Conservation (phyloP, 768 basidiomycete genomes). For the Tylopilus sp. region DNA sequence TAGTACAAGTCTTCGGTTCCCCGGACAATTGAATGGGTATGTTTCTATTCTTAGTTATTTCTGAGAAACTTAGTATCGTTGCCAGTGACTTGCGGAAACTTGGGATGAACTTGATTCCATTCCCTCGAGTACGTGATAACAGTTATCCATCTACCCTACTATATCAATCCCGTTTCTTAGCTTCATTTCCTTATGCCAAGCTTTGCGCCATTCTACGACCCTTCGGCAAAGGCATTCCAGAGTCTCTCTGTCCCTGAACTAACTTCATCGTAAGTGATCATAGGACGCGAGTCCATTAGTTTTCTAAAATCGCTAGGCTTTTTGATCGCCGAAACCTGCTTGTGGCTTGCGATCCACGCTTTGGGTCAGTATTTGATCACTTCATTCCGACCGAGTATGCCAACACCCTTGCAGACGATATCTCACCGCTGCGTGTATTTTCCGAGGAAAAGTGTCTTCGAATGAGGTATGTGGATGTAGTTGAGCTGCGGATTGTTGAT, state of each 20-base stretch:
- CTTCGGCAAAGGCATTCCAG: constrained; percentile 58
- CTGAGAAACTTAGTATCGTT: constrained; percentile 3
- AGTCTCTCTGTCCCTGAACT: constrained; percentile 62
- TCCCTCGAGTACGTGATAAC: constrained; percentile 71
- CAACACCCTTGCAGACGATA: constrained; percentile 54
- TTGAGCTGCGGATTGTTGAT: not conserved
- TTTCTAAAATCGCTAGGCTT: constrained; percentile 41
- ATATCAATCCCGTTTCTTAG: constrained; percentile 36
- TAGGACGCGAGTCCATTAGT: not conserved
- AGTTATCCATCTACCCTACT: not conserved
- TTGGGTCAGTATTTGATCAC: constrained; percentile 45
- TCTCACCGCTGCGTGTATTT: constrained; percentile 83
- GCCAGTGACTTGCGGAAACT: constrained; percentile 81
- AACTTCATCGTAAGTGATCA: constrained; percentile 61
- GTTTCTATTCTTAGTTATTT: constrained; percentile 14
- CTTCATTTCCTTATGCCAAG: constrained; percentile 97
- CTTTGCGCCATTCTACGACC: constrained; percentile 84
- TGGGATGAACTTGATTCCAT: constrained; percentile 91
- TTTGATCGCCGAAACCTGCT: constrained; percentile 80
- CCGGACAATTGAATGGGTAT: constrained; percentile 89
- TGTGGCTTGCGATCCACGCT: constrained; percentile 78
- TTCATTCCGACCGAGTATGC: not conserved
- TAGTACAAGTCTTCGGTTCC: constrained; percentile 88
- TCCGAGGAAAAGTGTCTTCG: constrained; percentile 78
- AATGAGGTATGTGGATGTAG: constrained; percentile 58